phyloP scores from a whole-genome alignment of 2,329 filamentous ascomycete species.

The Mollisiaceae sp. region DNA sequence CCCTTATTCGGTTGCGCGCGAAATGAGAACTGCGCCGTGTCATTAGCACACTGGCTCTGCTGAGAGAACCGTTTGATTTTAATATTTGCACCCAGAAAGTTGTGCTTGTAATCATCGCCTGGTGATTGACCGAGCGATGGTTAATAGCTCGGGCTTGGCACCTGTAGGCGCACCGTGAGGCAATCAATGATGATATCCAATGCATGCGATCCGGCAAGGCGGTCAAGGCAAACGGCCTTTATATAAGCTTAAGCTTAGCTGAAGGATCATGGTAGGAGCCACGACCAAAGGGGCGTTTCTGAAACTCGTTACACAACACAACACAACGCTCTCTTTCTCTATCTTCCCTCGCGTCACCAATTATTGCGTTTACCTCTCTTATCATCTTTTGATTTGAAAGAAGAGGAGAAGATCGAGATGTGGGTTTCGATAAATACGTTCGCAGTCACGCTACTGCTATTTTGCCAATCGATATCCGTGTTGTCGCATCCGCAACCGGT shows the following conservation, averaged over 20 bases:
- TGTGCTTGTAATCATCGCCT: not conserved
- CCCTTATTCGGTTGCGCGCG: not conserved
- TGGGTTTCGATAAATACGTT: conserved; percentile 25
- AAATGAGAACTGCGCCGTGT: not conserved
- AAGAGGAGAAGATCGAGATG: conserved; percentile 26
- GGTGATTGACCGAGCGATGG: not conserved
- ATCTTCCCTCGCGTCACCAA: not conserved
- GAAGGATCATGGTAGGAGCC: not conserved
- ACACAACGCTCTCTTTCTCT: not conserved
- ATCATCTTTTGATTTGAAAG: not conserved
- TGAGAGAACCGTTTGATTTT: not conserved
- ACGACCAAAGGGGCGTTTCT: not conserved
- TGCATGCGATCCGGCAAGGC: not conserved
- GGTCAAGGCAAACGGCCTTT: not conserved
- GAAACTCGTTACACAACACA: not conserved
- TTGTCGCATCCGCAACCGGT: conserved; percentile 34
- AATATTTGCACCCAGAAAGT: not conserved
- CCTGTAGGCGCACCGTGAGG: not conserved
- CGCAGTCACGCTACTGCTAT: conserved; percentile 30
- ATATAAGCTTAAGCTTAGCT: conserved; percentile 6
- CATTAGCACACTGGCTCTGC: not conserved
- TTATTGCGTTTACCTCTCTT: no score
- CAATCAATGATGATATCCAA: not conserved
- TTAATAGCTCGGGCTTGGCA: not conserved
- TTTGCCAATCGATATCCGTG: conserved; percentile 20